A percentile compares a stretch with the other conserved stretches of the same genome.
Conservation (phyloP, 2,329 filamentous ascomycete species). For the Penicillium glabrum region DNA sequence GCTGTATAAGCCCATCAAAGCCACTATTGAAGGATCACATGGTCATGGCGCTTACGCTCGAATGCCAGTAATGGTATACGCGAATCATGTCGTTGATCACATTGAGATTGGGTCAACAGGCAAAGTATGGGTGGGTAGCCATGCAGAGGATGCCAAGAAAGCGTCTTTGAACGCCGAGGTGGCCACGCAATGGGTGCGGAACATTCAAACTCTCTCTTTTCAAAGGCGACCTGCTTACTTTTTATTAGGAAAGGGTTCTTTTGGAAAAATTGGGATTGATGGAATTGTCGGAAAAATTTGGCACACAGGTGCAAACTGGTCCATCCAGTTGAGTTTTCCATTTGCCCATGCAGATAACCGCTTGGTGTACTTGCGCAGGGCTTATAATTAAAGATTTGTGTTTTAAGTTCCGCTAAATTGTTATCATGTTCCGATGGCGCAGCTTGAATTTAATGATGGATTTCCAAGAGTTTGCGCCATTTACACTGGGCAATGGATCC, state of each 20-base stretch:
- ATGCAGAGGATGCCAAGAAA: not conserved
- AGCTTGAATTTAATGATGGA: not conserved
- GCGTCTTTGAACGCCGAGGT: not conserved
- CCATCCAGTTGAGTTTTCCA: not conserved
- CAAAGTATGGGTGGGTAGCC: not conserved
- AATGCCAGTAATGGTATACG: constrained; percentile 9
- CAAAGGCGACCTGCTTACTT: not conserved
- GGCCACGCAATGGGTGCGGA: not conserved
- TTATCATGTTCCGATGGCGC: not conserved
- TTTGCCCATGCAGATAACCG: too few relatives aligned
- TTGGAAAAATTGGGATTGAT: not conserved
- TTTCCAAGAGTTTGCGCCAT: not conserved
- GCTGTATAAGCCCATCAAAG: constrained; percentile 21
- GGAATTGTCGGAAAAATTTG: not conserved
- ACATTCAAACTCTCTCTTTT: not conserved
- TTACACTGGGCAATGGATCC: not conserved
- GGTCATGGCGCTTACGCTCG: constrained; percentile 9
- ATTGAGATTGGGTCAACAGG: constrained; percentile 2
- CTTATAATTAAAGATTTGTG: too few relatives aligned
- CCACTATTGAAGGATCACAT: not conserved
- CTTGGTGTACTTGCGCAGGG: too few relatives aligned
- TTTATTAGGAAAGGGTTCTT: not conserved
- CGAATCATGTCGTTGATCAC: constrained; percentile 5
- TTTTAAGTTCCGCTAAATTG: not conserved
- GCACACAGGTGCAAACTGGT: not conserved